Conservation (phyloP, 768 basidiomycete genomes). For the Gymnopilus junonius region DNA sequence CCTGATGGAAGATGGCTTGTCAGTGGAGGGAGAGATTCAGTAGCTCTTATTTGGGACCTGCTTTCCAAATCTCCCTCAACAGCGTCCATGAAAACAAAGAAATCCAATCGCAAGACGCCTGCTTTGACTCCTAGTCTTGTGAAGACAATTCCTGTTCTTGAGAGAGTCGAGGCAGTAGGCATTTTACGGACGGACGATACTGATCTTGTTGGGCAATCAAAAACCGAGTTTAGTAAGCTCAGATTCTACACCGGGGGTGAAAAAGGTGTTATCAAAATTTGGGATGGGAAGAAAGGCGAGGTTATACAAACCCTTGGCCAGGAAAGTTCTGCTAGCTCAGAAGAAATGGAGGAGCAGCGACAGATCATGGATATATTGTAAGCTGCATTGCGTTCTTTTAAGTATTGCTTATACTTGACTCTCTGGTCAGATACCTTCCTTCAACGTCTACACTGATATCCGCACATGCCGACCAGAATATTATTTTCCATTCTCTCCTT, state of each 20-base stretch:
- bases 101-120: slow-evolving; percentile 52
- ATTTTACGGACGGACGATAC: slow-evolving; percentile 59
- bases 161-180: slow-evolving; percentile 88
- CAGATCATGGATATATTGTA: slow-evolving; percentile 87
- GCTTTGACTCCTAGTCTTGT: slow-evolving; percentile 60
- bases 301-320: slow-evolving; percentile 64
- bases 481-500: slow-evolving; percentile 85
- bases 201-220: slow-evolving; percentile 40
- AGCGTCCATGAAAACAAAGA: slow-evolving; percentile 38
- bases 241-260: slow-evolving; percentile 91
- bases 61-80: slow-evolving; percentile 32
- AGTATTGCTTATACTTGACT: slow-evolving; percentile 17
- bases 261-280: slow-evolving; percentile 82
- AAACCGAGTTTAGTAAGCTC: slow-evolving; percentile 44
- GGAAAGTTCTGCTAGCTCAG: slow-evolving; percentile 45
- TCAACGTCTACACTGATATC: slow-evolving; percentile 71
- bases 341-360: slow-evolving; percentile 74
- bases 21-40: slow-evolving; percentile 91
- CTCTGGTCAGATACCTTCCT: slow-evolving; percentile 64
- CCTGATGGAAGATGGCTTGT: slow-evolving; percentile 88
- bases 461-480: slow-evolving; percentile 96
- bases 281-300: slow-evolving; percentile 75
- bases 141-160: slow-evolving; percentile 82
- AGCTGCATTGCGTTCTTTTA: slow-evolving; percentile 35
- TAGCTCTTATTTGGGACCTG: slow-evolving; percentile 93